A percentile compares a stretch with the other conserved stretches of the same genome.
Conservation (phyloP, 1,284 basidiomycete species). For the Ustilago nuda region DNA sequence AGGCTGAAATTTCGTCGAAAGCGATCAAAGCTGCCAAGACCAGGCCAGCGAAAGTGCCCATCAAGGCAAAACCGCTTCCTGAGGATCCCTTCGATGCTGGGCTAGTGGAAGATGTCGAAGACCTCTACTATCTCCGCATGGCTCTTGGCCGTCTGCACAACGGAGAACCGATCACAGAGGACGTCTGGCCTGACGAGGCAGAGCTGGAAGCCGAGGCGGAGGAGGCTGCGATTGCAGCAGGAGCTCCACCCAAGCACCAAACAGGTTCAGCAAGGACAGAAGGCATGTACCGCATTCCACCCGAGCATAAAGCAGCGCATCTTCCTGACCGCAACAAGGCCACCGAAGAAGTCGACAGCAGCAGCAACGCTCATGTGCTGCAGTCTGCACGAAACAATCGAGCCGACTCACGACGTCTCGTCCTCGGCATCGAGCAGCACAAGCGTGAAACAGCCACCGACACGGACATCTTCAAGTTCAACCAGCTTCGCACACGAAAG, state of each 20-base stretch:
- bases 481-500: slow-evolving; percentile 96
- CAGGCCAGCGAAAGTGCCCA: slow-evolving; percentile 25
- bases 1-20: slow-evolving; percentile 7
- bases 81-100: slow-evolving; percentile 74
- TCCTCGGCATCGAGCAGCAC: slow-evolving; percentile 94
- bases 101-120: slow-evolving; percentile 88
- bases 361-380: slow-evolving; percentile 71
- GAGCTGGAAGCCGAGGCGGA: slow-evolving; percentile 42
- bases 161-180: slow-evolving; percentile 49
- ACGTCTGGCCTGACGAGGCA: slow-evolving; percentile 29
- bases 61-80: slow-evolving; percentile 30
- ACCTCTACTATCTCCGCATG: slow-evolving; percentile 84
- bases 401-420: slow-evolving; percentile 90
- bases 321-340: slow-evolving; percentile 75
- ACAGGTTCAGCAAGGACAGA: slow-evolving; percentile 90
- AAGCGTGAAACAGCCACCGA: slow-evolving; percentile 75
- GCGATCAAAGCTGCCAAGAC: slow-evolving; percentile 13
- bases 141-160: slow-evolving; percentile 72
- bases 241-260: slow-evolving; percentile 71
- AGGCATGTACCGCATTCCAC: slow-evolving; percentile 93
- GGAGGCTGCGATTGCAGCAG: slow-evolving; percentile 62
- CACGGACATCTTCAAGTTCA: slow-evolving; percentile 85
- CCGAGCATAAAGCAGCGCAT: slow-evolving; percentile 90
- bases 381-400: slow-evolving; percentile 90
- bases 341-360: slow-evolving; percentile 68